These are phyloP conservation scores for Malassezia psittaci DNA, from an alignment of 1,284 basidiomycete species.

Conservation along the genomic window DNA sequence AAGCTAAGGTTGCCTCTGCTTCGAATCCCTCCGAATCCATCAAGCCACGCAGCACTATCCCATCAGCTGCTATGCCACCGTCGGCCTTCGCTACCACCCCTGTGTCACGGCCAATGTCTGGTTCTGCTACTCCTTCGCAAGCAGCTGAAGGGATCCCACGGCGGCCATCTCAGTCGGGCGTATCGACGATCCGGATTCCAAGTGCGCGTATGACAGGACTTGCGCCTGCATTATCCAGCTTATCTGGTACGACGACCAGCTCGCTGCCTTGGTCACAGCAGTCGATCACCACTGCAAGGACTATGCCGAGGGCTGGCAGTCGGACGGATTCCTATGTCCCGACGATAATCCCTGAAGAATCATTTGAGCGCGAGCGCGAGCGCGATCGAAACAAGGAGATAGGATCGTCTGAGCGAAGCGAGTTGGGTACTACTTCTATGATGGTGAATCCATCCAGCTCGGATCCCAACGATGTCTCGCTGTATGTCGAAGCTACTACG, in stretches of 20 bases:
- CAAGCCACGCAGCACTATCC: not conserved
- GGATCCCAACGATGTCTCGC: not conserved
- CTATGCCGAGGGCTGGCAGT: not conserved
- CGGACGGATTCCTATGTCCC: not conserved
- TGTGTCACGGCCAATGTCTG: not conserved
- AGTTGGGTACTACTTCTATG: no score
- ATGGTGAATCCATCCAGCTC: not conserved
- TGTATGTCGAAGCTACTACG: not conserved
- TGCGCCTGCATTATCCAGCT: not conserved
- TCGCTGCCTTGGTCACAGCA: not conserved
- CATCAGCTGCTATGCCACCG: not conserved
- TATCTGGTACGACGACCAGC: not conserved
- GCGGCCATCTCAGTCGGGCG: not conserved
- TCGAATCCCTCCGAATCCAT: not conserved
- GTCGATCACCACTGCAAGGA: no score
- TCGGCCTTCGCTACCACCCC: not conserved
- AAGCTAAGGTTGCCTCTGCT: no score
- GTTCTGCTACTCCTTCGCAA: no score
- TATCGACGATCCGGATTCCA: not conserved
- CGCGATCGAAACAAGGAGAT: no score
- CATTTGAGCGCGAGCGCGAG: not conserved
- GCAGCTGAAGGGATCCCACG: not conserved
- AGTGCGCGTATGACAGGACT: not conserved
- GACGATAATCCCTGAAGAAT: constrained; percentile 1
- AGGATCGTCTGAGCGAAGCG: not conserved